Percentiles rank a stretch among this genome's conserved stretches.
phyloP scores from a whole-genome alignment of 805 yeast species.

The Ogataea corticis region DNA sequence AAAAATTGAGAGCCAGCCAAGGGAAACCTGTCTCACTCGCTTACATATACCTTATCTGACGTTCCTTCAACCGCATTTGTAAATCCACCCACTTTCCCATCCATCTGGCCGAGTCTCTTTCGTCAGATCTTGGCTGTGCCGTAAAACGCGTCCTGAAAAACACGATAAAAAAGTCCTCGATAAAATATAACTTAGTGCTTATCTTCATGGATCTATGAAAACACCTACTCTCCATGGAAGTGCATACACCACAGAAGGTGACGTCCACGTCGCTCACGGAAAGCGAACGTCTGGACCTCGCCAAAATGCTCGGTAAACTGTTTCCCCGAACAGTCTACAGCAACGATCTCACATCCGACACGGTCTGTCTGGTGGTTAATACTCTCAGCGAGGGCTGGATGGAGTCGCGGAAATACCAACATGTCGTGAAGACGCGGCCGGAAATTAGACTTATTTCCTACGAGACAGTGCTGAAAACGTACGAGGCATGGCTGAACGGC shows the following conservation, averaged over 20 bases:
- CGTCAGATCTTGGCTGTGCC: conserved; percentile 1
- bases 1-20: too few relatives aligned
- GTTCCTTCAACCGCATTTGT: too few relatives aligned
- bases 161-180: background rate
- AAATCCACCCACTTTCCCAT: too few relatives aligned
- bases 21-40: too few relatives aligned
- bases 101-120: background rate
- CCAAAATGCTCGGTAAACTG: conserved; percentile 16
- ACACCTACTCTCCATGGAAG: too few relatives aligned
- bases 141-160: background rate
- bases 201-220: too few relatives aligned
- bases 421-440: conserved; percentile 47
- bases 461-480: conserved; percentile 44
- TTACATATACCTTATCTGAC: too few relatives aligned
- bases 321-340: conserved; percentile 20
- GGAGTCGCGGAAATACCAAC: conserved; percentile 54
- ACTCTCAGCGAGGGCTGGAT: conserved; percentile 28
- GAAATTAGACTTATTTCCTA: conserved; percentile 59
- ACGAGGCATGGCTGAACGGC: conserved; percentile 59
- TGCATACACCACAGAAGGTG: conserved; percentile 7
- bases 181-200: background rate
- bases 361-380: conserved; percentile 26
- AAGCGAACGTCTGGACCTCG: conserved; percentile 17
- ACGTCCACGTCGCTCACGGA: conserved; percentile 31
- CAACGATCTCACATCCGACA: conserved; percentile 31